Percentiles rank a stretch among this genome's conserved stretches.
These are phyloP conservation scores for Toxoplasma gondii DNA, from an alignment of 169 alveolate genomes.

Conservation along the genomic window DNA sequence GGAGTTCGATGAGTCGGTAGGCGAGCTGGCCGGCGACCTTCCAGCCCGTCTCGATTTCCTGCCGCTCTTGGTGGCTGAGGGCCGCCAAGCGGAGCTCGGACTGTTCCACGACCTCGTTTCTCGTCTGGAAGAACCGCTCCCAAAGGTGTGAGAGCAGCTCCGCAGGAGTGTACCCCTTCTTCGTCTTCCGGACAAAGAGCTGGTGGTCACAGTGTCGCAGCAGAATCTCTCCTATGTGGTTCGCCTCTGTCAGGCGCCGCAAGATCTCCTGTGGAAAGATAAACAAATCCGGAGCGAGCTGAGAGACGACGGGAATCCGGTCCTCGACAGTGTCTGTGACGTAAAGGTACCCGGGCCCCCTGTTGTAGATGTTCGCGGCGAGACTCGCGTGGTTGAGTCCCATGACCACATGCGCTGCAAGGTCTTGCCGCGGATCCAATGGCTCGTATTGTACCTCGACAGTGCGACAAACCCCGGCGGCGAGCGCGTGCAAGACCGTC, in stretches of 20 bases:
- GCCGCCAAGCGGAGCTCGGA: slow-evolving; percentile 65
- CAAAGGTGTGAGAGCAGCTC: slow-evolving; percentile 59
- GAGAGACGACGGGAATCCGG: slow-evolving; percentile 43
- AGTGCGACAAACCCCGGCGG: slow-evolving; percentile 57
- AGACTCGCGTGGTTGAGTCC: slow-evolving; percentile 49
- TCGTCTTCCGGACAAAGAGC: slow-evolving; percentile 34
- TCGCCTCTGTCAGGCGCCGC: slow-evolving; percentile 53
- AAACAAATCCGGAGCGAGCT: slow-evolving; percentile 35
- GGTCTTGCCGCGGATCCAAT: slow-evolving; percentile 71
- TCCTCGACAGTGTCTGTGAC: slow-evolving; percentile 40
- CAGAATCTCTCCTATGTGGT: slow-evolving; percentile 27
- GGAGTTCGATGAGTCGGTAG: slow-evolving; percentile 28
- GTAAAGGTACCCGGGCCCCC: slow-evolving; percentile 6
- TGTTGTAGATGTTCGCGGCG: slow-evolving; percentile 53
- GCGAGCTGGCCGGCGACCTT: slow-evolving; percentile 55
- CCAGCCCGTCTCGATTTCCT: slow-evolving; percentile 62
- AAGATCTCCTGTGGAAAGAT: slow-evolving; percentile 57
- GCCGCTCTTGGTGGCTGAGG: slow-evolving; percentile 31
- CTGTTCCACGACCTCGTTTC: slow-evolving; percentile 20
- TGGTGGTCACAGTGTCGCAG: slow-evolving; percentile 26
- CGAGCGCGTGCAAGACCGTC: slow-evolving; percentile 68
- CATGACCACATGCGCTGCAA: slow-evolving; percentile 39
- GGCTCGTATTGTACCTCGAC: slow-evolving; percentile 42
- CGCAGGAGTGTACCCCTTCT: slow-evolving; percentile 60
- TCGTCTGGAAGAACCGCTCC: slow-evolving; percentile 40